phyloP scores from a whole-genome alignment of 192 early-diverging fungal genomes.

The Coemansia sp. region DNA sequence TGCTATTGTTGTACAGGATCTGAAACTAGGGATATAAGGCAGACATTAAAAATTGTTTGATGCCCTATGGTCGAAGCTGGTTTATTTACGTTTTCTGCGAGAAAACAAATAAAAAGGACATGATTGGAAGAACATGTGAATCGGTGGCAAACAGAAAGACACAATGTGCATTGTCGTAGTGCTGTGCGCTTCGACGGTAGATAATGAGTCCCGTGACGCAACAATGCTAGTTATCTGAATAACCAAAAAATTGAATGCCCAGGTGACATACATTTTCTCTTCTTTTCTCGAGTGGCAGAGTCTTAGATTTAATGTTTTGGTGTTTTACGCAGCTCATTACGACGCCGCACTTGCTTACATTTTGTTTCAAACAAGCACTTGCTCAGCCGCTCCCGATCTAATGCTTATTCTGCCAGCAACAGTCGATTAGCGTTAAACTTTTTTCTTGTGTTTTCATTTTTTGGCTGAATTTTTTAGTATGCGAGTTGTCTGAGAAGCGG shows the following conservation, averaged over 20 bases:
- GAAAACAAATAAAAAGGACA: not conserved
- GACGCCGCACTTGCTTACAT: conserved; percentile 4
- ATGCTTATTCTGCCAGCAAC: not conserved
- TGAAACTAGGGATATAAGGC: not conserved
- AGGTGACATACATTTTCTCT: not conserved
- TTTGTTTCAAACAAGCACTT: not conserved
- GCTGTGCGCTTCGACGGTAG: conserved; percentile 12
- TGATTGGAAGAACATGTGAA: not conserved
- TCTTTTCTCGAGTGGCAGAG: not conserved
- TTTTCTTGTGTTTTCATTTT: conserved; percentile 5
- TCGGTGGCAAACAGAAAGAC: not conserved
- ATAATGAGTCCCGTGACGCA: not conserved
- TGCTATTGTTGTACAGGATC: not conserved
- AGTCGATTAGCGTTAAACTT: not conserved
- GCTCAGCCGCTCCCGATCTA: conserved; percentile 8
- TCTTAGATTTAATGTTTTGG: not conserved
- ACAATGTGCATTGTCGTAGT: not conserved
- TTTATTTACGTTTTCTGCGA: conserved; percentile 10
- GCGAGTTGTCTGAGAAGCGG: conserved; percentile 2
- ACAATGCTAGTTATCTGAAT: conserved; percentile 1
- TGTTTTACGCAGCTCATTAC: conserved; percentile 7
- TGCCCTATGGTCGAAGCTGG: not conserved
- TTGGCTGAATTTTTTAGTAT: not conserved
- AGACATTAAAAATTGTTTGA: not conserved
- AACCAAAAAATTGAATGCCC: conserved; percentile 5